phyloP scores from a whole-genome alignment of 352 stramenopile genomes.

The Phytophthora boehmeriae region DNA sequence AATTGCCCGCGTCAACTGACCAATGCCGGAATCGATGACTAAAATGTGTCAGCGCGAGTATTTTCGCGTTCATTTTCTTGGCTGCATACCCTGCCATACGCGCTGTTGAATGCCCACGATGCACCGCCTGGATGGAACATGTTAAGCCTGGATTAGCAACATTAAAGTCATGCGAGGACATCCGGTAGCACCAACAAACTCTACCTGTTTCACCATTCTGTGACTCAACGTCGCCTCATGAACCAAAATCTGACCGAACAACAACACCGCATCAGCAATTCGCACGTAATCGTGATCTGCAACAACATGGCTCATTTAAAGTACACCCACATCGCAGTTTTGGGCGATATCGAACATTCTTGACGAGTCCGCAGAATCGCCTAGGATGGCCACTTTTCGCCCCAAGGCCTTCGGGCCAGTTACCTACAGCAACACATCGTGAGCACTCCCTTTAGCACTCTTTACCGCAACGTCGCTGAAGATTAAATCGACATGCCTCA shows the following conservation, averaged over 20 bases:
- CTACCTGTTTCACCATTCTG: conserved; percentile 66
- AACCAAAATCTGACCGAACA: conserved; percentile 72
- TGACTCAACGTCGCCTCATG: conserved; percentile 87
- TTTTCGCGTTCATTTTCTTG: conserved; percentile 73
- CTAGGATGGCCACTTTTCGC: conserved; percentile 80
- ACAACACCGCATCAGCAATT: conserved; percentile 8
- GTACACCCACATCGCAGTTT: conserved; percentile 67
- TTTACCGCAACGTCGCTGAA: not conserved
- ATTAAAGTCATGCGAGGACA: conserved; percentile 1
- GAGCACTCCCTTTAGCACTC: not conserved
- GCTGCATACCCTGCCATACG: conserved; percentile 79
- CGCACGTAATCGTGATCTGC: not conserved
- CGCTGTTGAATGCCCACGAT: conserved; percentile 82
- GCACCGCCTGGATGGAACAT: conserved; percentile 45
- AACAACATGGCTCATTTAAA: not conserved
- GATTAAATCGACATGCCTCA: conserved; percentile 52
- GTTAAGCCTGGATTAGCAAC: not conserved
- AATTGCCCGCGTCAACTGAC: conserved; percentile 34
- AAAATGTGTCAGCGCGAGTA: conserved; percentile 87
- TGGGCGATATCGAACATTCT: conserved; percentile 78
- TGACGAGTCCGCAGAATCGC: conserved; percentile 77
- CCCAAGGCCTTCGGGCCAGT: conserved; percentile 60
- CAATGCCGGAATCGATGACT: conserved; percentile 84
- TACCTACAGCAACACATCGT: conserved; percentile 40
- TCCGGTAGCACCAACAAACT: not conserved